Base-by-base conservation (phyloP, 2,329 filamentous ascomycete species). In the Colletotrichum noveboracense region DNA sequence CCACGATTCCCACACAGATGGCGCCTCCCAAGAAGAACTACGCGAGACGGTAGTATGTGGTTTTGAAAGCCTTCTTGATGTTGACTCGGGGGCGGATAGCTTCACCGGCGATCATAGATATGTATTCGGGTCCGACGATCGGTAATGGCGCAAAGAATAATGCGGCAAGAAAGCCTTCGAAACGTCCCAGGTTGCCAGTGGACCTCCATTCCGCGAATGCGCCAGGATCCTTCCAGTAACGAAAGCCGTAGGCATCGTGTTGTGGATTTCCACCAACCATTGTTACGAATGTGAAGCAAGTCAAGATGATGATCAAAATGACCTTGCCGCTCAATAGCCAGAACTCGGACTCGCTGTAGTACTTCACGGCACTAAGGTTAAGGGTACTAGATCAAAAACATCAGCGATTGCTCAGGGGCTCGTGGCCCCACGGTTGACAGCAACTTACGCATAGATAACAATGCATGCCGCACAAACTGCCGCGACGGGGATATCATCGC, bases 301-400 rank as follows among this genome's bases (percentile, higher is more conserved):
- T 91, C 75, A 94, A 85, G 67, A 90, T 90, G 75, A 94, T 82
- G 65, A 94, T 90, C 24, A 94, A 86, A 5, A 90, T 83, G 74
- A 94, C 89, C 80, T 93, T 91, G 78, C 92, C 83, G 61, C 84
- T 85, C 4, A 89, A 89, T 6, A 92, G 86, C 88, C 89, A 92
- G 80, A 96, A 96, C 80, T 96, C 94, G 13, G 93, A 90, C 81
- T 94, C 92, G 77, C 93, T 93, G 79, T 92, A 94, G 84, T 86
- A 91, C 77, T 90, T 88, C 48, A 94, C 92, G 34, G 66, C 66
- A 2, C 69, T 43, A 2, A 74, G 21, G 32, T 74, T 74, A 3
- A 74, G 13, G 4, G 13, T 5, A 24, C 58, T 70, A 18, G 13
- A 10, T 6, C 1, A 4, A 3, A 60, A 0, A 10, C 1, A 32